Conservation (phyloP, 2,329 filamentous ascomycete species). For the Phialophora chinensis region DNA sequence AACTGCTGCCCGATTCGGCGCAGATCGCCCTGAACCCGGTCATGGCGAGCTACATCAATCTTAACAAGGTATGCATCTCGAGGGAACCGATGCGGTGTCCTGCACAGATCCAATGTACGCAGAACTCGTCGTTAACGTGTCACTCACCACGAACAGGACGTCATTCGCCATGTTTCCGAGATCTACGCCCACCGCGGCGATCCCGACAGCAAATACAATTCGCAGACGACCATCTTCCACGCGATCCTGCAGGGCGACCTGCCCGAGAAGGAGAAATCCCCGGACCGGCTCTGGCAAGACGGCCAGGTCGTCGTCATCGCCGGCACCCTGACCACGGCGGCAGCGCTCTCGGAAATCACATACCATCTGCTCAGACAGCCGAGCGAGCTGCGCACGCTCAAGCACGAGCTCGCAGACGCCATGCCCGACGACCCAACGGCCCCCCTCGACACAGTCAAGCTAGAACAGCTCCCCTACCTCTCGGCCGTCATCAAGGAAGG, state of each 20-base stretch:
- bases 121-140: background rate
- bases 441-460: conserved; percentile 22
- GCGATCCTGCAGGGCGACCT: conserved; percentile 28
- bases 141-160: background rate
- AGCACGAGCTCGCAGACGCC: conserved; percentile 21
- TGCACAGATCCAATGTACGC: background rate
- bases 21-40: conserved; percentile 15
- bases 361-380: conserved; percentile 28
- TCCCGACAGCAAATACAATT: conserved; percentile 1
- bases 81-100: too few relatives aligned
- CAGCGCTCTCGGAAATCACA: conserved; percentile 20
- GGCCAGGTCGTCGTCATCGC: conserved; percentile 28
- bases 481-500: conserved; percentile 46
- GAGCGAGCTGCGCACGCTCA: conserved; percentile 11
- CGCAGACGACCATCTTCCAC: conserved; percentile 32
- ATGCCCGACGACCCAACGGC: conserved; percentile 23
- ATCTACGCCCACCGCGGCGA: conserved; percentile 10
- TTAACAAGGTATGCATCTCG: conserved; percentile 11
- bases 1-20: conserved; percentile 18
- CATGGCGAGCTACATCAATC: conserved; percentile 21
- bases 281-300: conserved; percentile 28
- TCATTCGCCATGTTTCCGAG: conserved; percentile 13
- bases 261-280: conserved; percentile 30
- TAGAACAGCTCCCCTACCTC: conserved; percentile 44
- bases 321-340: conserved; percentile 29